These are phyloP conservation scores for Backusella liffmaniae DNA, from an alignment of 192 early-diverging fungal species.

Conservation along the genomic window DNA sequence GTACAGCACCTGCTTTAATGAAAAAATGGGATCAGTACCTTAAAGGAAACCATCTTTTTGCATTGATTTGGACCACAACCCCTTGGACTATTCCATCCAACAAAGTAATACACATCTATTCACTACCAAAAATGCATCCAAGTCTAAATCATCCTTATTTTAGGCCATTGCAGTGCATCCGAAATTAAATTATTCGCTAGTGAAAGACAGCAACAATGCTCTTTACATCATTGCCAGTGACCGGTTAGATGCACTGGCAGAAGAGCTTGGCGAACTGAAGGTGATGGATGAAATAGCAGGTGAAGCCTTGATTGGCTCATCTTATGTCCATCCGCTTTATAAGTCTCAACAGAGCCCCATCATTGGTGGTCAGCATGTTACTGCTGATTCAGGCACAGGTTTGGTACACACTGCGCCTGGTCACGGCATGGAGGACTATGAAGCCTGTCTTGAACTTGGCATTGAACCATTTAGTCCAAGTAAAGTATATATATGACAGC, in stretches of 20 bases:
- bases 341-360: conserved; percentile 48
- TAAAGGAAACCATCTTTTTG: conserved; percentile 22
- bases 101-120: conserved; percentile 19
- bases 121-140: too few species aligned
- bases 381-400: conserved; percentile 72
- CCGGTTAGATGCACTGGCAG: conserved; percentile 39
- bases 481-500: background rate
- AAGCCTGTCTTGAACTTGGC: conserved; percentile 50
- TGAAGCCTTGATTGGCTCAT: conserved; percentile 48
- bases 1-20: background rate
- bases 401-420: conserved; percentile 83
- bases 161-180: conserved; percentile 66
- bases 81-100: conserved; percentile 84
- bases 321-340: conserved; percentile 55
- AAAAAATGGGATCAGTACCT: conserved; percentile 12
- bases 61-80: conserved; percentile 78
- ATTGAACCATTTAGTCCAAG: conserved; percentile 64
- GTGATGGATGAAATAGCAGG: conserved; percentile 37
- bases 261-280: conserved; percentile 26
- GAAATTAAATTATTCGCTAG: conserved; percentile 58
- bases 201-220: conserved; percentile 21
- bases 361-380: conserved; percentile 66
- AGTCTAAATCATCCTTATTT: too few species aligned
- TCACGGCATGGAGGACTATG: conserved; percentile 84
- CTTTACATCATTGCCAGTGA: conserved; percentile 46